Evolutionary conservation across 768 basidiomycete genomes (phyloP).

Genomic region (Lentinula detonsa): DNA sequence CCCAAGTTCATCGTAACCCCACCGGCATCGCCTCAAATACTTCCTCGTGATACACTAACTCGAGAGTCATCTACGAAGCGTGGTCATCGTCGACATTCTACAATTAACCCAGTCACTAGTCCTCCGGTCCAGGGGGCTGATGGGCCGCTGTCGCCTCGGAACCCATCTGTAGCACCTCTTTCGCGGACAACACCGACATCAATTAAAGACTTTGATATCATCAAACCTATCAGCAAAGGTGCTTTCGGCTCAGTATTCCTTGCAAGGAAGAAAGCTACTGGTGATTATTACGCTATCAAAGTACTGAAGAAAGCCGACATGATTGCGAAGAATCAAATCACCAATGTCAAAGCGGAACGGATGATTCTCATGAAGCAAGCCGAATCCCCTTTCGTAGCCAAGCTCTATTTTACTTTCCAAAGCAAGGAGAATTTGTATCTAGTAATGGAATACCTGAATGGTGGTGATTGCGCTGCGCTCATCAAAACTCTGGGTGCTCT

Average conservation of each 20-base stretch:
- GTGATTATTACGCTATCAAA: slow-evolving; percentile 99
- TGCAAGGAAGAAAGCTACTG: slow-evolving; percentile 96
- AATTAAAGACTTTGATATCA: slow-evolving; percentile 98
- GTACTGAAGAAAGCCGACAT: slow-evolving; percentile 99
- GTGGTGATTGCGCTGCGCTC: slow-evolving; percentile 94
- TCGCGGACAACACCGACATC: slow-evolving; percentile 81
- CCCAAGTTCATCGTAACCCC: slow-evolving; percentile 69
- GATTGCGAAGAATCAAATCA: slow-evolving; percentile 99
- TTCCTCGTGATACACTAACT: slow-evolving; percentile 34
- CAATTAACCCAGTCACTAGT: slow-evolving; percentile 54
- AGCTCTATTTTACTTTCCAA: slow-evolving; percentile 98
- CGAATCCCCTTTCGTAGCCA: slow-evolving; percentile 96
- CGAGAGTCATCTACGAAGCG: slow-evolving; percentile 49
- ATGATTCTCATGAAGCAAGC: slow-evolving; percentile 99
- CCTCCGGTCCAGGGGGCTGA: slow-evolving; percentile 28
- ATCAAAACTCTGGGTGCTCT: slow-evolving; percentile 93
- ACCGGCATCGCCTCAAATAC: slow-evolving; percentile 65
- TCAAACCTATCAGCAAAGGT: slow-evolving; percentile 98
- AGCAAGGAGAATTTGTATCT: slow-evolving; percentile 98
- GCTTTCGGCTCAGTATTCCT: slow-evolving; percentile 98
- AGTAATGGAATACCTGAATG: slow-evolving; percentile 99
- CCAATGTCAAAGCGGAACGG: slow-evolving; percentile 98
- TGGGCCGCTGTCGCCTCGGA: slow-evolving; percentile 80
- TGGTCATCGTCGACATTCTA: slow-evolving; percentile 68
- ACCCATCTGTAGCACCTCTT: slow-evolving; percentile 71